phyloP scores from a whole-genome alignment of 768 basidiomycete genomes.

The Holtermannia corniformis region DNA sequence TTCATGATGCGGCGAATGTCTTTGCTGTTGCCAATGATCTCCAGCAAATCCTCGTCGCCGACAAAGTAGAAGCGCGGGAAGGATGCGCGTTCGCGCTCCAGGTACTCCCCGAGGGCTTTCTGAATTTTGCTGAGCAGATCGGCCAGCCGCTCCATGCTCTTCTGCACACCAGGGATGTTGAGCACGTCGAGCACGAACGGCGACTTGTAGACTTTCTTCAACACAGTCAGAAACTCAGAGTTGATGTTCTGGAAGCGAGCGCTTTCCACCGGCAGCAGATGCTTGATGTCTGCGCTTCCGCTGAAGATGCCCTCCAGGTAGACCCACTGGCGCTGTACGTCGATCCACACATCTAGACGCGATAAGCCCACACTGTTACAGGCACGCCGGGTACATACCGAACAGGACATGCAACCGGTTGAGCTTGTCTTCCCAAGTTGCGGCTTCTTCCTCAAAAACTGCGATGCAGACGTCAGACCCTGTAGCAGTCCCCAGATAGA shows the following conservation, averaged over 20 bases:
- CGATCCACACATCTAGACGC: slow-evolving; percentile 85
- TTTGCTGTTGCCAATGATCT: slow-evolving; percentile 99
- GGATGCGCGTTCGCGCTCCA: slow-evolving; percentile 90
- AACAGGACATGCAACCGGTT: slow-evolving; percentile 95
- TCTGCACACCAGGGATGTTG: slow-evolving; percentile 92
- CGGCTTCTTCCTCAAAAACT: slow-evolving; percentile 48
- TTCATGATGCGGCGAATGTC: slow-evolving; percentile 98
- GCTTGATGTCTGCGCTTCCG: slow-evolving; percentile 99
- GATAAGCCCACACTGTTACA: slow-evolving; percentile 11
- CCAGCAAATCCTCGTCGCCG: slow-evolving; percentile 94
- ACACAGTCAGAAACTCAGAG: slow-evolving; percentile 90
- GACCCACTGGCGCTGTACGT: slow-evolving; percentile 99
- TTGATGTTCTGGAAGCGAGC: slow-evolving; percentile 99
- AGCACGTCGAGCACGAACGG: slow-evolving; percentile 94
- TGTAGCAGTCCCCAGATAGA: not conserved
- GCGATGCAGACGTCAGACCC: not conserved
- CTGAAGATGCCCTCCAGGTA: slow-evolving; percentile 99
- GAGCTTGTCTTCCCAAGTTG: slow-evolving; percentile 92
- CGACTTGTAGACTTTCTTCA: slow-evolving; percentile 99
- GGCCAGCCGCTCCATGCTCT: slow-evolving; percentile 90
- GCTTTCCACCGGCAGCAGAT: slow-evolving; percentile 91
- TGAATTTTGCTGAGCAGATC: slow-evolving; percentile 97
- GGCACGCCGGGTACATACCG: no score
- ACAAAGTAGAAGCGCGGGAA: slow-evolving; percentile 99
- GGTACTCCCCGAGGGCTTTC: slow-evolving; percentile 96